Conservation (phyloP, 139 green algal species). For the Closterium sp. region DNA sequence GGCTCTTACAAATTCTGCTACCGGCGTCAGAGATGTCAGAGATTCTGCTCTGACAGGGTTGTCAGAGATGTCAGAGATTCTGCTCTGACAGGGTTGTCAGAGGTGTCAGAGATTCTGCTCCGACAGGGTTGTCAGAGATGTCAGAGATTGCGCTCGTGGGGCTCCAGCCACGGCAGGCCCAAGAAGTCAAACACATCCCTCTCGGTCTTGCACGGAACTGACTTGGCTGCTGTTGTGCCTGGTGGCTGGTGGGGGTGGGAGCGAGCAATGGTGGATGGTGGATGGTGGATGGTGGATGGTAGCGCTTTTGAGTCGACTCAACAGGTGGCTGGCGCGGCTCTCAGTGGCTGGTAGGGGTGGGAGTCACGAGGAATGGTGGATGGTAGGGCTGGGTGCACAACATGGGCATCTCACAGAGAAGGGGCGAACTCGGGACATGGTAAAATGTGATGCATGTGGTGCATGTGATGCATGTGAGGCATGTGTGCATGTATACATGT, state of each 20-base stretch:
- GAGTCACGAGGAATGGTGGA: neutral
- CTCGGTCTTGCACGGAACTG: neutral
- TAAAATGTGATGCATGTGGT: too few species aligned
- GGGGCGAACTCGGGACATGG: too few species aligned
- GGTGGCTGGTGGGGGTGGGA: neutral
- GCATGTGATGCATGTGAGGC: neutral
- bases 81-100: too few species aligned
- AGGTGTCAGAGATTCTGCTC: neutral
- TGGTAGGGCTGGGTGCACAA: neutral
- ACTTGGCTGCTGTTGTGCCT: neutral
- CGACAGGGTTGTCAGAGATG: too few species aligned
- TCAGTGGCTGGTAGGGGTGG: neutral
- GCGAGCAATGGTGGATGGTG: neutral
- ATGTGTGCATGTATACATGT: neutral
- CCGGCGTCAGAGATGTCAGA: too few species aligned
- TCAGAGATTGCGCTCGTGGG: conserved; percentile 40
- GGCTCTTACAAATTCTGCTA: too few species aligned
- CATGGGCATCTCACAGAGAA: too few species aligned
- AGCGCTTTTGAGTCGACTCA: neutral
- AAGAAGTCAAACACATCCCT: conserved; percentile 42
- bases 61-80: too few species aligned
- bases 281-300: neutral
- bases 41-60: too few species aligned
- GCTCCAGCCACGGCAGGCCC: conserved; percentile 34
- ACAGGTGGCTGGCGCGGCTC: too few species aligned